Conservation (phyloP, 345 rosid species). For the Populus alba region DNA sequence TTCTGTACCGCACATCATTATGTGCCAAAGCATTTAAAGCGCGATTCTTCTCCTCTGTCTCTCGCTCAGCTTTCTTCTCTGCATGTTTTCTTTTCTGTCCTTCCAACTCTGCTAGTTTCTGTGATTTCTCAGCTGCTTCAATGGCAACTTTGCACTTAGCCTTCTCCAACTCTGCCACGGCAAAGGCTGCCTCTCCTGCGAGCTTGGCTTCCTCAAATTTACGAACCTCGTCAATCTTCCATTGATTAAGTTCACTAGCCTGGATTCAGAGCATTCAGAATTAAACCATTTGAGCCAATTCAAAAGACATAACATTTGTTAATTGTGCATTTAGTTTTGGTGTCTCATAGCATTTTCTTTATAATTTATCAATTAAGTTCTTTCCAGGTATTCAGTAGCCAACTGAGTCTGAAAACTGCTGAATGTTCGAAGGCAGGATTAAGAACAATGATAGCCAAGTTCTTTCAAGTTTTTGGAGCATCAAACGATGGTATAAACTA, state of each 20-base stretch:
- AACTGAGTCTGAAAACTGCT: neutral
- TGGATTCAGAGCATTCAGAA: constrained; percentile 17
- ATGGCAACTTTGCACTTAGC: constrained; percentile 77
- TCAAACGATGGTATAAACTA: constrained; percentile 15
- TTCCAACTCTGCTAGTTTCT: constrained; percentile 67
- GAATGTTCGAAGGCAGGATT: neutral
- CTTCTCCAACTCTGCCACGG: constrained; percentile 78
- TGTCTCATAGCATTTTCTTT: neutral
- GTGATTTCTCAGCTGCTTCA: constrained; percentile 80
- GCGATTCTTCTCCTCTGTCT: constrained; percentile 66
- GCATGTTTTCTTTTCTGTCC: constrained; percentile 64
- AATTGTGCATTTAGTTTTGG: neutral
- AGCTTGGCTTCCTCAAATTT: constrained; percentile 64
- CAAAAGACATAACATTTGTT: neutral
- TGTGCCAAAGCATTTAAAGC: constrained; percentile 61
- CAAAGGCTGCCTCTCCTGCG: constrained; percentile 78
- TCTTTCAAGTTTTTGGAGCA: neutral
- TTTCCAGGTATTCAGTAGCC: neutral
- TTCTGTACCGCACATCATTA: constrained; percentile 63
- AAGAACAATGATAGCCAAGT: neutral
- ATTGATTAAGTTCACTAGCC: constrained; percentile 69
- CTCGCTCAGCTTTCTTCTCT: constrained; percentile 65
- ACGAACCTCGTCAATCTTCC: constrained; percentile 69
- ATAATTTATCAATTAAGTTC: neutral
- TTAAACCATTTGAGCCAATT: neutral